Evolutionary conservation across 306 rosid genomes (phyloP).

Genomic region (Trichosanthes cucumerina): DNA sequence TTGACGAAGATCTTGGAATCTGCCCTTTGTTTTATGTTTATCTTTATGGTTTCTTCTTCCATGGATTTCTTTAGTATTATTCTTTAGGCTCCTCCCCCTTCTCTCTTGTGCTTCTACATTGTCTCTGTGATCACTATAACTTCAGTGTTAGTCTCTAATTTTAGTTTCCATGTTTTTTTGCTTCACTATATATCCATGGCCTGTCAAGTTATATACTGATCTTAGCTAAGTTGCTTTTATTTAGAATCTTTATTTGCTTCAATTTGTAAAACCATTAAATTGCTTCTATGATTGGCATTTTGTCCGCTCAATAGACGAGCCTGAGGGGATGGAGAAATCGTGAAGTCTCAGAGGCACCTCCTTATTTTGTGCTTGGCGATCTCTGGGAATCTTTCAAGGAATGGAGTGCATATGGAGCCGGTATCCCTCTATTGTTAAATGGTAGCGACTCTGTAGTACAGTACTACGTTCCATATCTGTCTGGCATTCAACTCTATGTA

Average conservation of each 20-base stretch:
- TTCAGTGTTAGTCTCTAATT: neutral
- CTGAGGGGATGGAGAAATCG: slow-evolving; percentile 42
- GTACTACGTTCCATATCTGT: slow-evolving; percentile 77
- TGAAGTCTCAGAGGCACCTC: slow-evolving; percentile 36
- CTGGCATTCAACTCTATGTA: slow-evolving; percentile 72
- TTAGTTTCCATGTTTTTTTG: neutral
- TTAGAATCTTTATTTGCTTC: neutral
- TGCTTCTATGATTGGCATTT: neutral
- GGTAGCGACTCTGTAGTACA: slow-evolving; percentile 76
- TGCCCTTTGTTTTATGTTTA: neutral
- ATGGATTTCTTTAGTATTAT: neutral
- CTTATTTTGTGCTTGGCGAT: slow-evolving; percentile 76
- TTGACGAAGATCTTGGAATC: neutral
- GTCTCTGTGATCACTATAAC: neutral
- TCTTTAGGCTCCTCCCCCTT: too few species aligned
- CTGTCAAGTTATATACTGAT: neutral
- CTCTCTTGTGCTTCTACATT: neutral
- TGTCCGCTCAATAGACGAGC: slow-evolving; percentile 37
- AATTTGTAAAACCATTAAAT: neutral
- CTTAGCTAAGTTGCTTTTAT: neutral
- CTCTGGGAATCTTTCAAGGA: slow-evolving; percentile 82
- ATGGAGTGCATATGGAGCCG: slow-evolving; percentile 87
- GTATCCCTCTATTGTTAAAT: slow-evolving; percentile 66
- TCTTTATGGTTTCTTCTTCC: neutral
- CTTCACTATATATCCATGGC: neutral